Percentiles rank a stretch among this genome's conserved stretches.
These are phyloP conservation scores for Apiospora kogelbergensis DNA, from an alignment of 2,329 filamentous ascomycete species.

Conservation along the genomic window DNA sequence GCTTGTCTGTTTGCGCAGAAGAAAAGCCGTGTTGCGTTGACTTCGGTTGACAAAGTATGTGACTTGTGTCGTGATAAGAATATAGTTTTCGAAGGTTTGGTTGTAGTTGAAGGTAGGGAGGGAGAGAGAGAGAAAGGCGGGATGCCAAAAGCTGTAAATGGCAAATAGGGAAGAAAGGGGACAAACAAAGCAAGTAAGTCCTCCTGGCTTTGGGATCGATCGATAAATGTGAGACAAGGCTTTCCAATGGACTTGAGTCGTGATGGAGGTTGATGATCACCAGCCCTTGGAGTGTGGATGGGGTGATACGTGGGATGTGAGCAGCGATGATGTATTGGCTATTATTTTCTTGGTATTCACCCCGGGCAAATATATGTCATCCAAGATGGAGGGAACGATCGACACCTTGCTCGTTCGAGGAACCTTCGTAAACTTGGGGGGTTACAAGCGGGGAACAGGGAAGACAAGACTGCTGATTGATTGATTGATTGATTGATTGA, in stretches of 20 bases:
- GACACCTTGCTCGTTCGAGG: neutral
- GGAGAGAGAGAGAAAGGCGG: neutral
- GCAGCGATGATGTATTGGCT: constrained; percentile 12
- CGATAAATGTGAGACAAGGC: constrained; percentile 16
- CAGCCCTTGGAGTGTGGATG: neutral
- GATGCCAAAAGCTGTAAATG: neutral
- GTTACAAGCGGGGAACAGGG: constrained; percentile 1
- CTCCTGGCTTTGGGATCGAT: constrained; percentile 9
- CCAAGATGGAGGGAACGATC: neutral
- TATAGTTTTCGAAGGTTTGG: neutral
- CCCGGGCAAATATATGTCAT: constrained; percentile 8
- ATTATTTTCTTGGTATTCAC: constrained; percentile 3
- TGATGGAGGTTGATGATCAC: constrained; percentile 5
- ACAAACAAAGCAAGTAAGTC: constrained; percentile 2
- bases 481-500: neutral
- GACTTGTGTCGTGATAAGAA: neutral
- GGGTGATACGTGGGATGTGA: constrained; percentile 6
- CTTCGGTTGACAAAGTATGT: neutral
- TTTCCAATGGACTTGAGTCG: constrained; percentile 1
- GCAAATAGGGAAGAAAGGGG: neutral
- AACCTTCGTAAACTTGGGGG: neutral
- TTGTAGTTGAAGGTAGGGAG: too few relatives aligned
- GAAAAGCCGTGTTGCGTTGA: neutral
- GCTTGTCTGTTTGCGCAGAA: neutral
- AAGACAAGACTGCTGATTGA: neutral